Base-by-base conservation (phyloP, 106 monocot genomes). In the Allium fistulosum region DNA sequence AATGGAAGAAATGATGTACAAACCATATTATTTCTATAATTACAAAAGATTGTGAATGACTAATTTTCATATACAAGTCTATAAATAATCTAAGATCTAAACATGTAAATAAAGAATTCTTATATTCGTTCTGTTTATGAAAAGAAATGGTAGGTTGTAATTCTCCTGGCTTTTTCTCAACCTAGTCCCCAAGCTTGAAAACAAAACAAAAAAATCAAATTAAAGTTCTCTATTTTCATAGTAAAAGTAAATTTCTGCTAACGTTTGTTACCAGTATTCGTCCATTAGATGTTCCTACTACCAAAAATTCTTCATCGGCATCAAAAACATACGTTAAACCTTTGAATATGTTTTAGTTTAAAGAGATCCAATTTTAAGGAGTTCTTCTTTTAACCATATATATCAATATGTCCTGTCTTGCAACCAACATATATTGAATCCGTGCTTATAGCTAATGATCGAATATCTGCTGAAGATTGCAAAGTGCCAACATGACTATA, bases 171-270 rank as follows among this genome's bases (percentile, higher is more conserved):
- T 67, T 51, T 48, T 57, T 45, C 61, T 69, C 62, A 84, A 37
- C 61, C 53, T 52, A 84, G 51, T 71, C 84, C 84, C 84, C 84
- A 84, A 15, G 84, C 84, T 80, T 84, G 80, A 48, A 73, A 67
- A 65, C 10, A 27, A 26, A n/a, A 81, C 75, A 0, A 17, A 15
- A 72, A 5, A 73, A 12, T 11, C 17, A 49, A 61, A 46, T 16
- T 7, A 7, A 26, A 9, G 0, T 18, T 37, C n/a, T 9, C 15
- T 10, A 8, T 14, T 48, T 51, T 14, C 7, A 14, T 26, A 15
- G 58, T 1, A 59, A 12, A 8, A 59, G 13, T 6, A 28, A 2
- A 13, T 17, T 9, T 8, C 4, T 9, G 6, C 49, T 17, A 9
- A 17, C 12, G 37, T 45, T 14, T 61, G 55, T 66, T 63, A 81